phyloP scores from a whole-genome alignment of 2,329 filamentous ascomycete genomes.

The Cytospora chrysosperma region DNA sequence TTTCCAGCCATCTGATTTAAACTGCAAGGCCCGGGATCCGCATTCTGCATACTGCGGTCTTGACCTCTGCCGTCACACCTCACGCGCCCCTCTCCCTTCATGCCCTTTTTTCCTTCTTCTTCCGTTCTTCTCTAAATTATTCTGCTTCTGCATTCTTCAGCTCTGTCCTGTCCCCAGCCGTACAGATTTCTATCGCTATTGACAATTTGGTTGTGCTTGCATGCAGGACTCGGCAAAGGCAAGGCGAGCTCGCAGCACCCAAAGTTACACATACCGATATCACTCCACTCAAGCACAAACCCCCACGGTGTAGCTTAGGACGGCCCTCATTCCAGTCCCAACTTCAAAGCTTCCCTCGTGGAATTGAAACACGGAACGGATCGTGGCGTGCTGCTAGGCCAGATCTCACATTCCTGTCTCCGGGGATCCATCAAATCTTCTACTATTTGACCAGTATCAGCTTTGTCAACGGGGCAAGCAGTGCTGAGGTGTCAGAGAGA shows the following conservation, averaged over 20 bases:
- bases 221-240: neutral
- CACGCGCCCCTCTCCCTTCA: slow-evolving; percentile 4
- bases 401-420: neutral
- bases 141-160: neutral
- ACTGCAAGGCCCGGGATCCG: neutral
- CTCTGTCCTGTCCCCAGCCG: neutral
- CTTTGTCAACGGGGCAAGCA: neutral
- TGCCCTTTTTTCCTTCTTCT: slow-evolving; percentile 7
- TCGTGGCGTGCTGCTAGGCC: neutral
- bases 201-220: neutral
- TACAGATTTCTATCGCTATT: neutral
- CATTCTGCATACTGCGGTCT: neutral
- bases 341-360: neutral
- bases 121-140: neutral
- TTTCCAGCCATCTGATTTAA: slow-evolving; percentile 19
- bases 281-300: neutral
- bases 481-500: slow-evolving; percentile 18
- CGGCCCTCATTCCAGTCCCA: slow-evolving; percentile 7
- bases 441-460: neutral
- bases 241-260: neutral
- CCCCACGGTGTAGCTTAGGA: neutral
- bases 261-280: neutral
- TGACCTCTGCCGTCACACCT: slow-evolving; percentile 8
- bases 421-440: neutral
- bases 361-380: slow-evolving; percentile 20